Evolutionary conservation across 495 filamentous ascomycete genomes (phyloP).

Genomic region (Daldinia childiae): DNA sequence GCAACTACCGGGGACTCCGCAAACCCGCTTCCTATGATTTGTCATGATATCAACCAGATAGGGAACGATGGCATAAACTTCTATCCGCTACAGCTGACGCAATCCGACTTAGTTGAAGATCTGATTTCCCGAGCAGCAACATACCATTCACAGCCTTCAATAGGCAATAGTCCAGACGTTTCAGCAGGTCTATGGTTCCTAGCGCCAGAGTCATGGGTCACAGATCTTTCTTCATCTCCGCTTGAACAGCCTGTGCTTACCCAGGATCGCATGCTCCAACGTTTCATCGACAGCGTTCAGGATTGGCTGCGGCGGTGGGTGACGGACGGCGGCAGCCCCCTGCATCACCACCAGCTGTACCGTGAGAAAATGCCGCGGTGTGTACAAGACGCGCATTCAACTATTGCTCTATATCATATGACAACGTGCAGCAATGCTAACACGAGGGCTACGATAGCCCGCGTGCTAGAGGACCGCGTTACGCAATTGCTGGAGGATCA

Average conservation of each 20-base stretch:
- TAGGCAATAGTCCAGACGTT: background rate
- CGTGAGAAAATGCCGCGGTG: conserved; percentile 35
- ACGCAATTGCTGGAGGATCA: conserved; percentile 39
- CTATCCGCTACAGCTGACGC: conserved; percentile 13
- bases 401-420: conserved; percentile 32
- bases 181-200: conserved; percentile 36
- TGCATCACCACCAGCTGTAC: conserved; percentile 39
- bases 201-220: conserved; percentile 33
- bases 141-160: conserved; percentile 3
- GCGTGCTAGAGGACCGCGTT: conserved; percentile 40
- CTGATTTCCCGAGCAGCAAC: background rate
- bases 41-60: background rate
- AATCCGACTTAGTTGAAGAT: conserved; percentile 2
- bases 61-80: conserved; percentile 1
- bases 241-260: conserved; percentile 2
- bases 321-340: conserved; percentile 35
- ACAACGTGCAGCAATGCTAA: conserved; percentile 5
- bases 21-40: conserved; percentile 1
- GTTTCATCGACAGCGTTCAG: conserved; percentile 32
- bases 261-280: conserved; percentile 18
- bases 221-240: conserved; percentile 11
- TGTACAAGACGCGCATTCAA: conserved; percentile 41
- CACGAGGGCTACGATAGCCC: conserved; percentile 14
- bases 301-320: conserved; percentile 41
- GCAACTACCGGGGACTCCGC: background rate